Conservation (phyloP, 345 rosid genomes). For the Eucalyptus regnans region DNA sequence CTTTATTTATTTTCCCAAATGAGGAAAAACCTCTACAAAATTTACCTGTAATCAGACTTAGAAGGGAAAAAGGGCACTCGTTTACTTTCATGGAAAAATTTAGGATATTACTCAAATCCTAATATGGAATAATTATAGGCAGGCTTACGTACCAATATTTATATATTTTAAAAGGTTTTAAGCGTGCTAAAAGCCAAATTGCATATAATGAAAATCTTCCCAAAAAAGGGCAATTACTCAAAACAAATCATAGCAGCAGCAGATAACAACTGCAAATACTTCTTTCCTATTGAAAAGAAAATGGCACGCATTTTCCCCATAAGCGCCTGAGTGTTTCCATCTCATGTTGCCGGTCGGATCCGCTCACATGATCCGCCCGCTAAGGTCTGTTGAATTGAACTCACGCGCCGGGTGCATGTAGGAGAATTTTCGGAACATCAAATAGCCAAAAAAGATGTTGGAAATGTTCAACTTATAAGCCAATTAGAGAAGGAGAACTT, state of each 20-base stretch:
- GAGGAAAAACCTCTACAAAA: neutral
- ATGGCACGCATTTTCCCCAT: neutral
- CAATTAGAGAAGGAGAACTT: neutral
- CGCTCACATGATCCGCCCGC: neutral
- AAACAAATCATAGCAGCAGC: neutral
- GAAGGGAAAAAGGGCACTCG: neutral
- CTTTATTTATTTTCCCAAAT: neutral
- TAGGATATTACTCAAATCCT: neutral
- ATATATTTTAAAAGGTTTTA: neutral
- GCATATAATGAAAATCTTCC: neutral
- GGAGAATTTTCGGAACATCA: neutral
- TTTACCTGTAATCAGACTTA: neutral
- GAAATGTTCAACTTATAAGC: neutral
- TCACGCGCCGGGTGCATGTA: neutral
- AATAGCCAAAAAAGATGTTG: neutral
- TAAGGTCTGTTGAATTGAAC: neutral
- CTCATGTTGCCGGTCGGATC: neutral
- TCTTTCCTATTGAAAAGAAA: neutral
- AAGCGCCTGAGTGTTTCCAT: neutral
- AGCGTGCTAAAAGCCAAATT: neutral
- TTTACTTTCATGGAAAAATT: neutral
- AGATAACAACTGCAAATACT: neutral
- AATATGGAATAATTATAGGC: neutral
- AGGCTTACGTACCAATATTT: neutral
- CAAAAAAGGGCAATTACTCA: neutral